Base-by-base conservation (phyloP, 371 early-diverging fungal genomes). In the Synchytrium microbalum region DNA sequence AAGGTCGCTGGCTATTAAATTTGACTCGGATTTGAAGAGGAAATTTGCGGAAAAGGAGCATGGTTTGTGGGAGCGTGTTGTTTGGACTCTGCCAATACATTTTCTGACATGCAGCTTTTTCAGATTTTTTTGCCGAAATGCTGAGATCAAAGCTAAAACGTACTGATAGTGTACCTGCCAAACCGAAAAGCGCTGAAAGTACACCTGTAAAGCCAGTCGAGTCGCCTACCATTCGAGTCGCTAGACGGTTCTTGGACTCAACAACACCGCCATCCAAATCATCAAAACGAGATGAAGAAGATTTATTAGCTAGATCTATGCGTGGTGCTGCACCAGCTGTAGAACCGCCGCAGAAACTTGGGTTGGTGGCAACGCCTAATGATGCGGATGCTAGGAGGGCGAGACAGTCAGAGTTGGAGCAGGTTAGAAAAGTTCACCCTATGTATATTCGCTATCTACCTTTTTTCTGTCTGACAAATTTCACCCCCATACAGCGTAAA, bases 91-190 rank as follows among this genome's bases (percentile, higher is more conserved):
- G 52, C 19, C 19, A 19, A 19, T 19, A 51, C 52, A 19, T n/a
- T n/a, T n/a, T n/a, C n/a, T n/a, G n/a, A n/a, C n/a, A n/a, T n/a
- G n/a, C n/a, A n/a, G n/a, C n/a, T n/a, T n/a, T n/a, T n/a, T 68
- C 71, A 58, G 68, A 73, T 14, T 75, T 72, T 31, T 77, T 77
- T 60, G 67, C 70, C 24, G 66, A 64, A 28, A 67, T 68, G 61
- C 58, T 77, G 60, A 64, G 63, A 24, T 62, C 67, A 14, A 73
- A 75, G 61, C 65, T 75, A n/a, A 54, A 66, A 3, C 56, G 70
- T 31, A 57, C 33, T 2, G 68, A 70, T 57, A 64, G 54, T 5
- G 19, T 38, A 19, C 46, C 46, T 19, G 19, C 19, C 10, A 38
- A 38, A 38, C 46, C 46, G 19, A 38, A 38, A 19, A 38, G 46